Evolutionary conservation across 169 alveolate species (phyloP).

Genomic region (Cryptosporidium xiaoi): DNA sequence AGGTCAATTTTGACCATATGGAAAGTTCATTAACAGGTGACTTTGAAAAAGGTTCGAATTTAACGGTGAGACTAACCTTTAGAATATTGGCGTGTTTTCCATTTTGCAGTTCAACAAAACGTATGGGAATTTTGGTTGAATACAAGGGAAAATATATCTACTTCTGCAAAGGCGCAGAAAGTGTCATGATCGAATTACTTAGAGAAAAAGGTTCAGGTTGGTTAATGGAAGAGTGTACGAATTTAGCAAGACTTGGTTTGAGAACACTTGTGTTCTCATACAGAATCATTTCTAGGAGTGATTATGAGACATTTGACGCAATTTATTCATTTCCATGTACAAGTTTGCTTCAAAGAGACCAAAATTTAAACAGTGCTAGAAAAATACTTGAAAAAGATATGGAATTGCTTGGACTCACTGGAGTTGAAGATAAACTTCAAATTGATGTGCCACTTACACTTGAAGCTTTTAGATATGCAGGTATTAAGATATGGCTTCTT

Average conservation of each 20-base stretch:
- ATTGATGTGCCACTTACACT: conserved; percentile 92
- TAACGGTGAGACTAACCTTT: conserved; percentile 76
- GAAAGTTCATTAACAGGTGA: neutral
- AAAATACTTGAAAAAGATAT: conserved; percentile 85
- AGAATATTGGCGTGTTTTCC: conserved; percentile 94
- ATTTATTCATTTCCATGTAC: conserved; percentile 69
- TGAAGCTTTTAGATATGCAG: conserved; percentile 94
- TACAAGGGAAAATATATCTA: conserved; percentile 81
- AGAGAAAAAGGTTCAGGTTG: conserved; percentile 88
- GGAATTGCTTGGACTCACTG: conserved; percentile 93
- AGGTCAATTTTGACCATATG: neutral
- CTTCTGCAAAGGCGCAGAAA: conserved; percentile 94
- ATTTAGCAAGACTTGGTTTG: conserved; percentile 93
- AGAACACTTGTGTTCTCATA: conserved; percentile 95
- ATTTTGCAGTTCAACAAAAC: conserved; percentile 95
- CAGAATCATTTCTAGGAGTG: conserved; percentile 88
- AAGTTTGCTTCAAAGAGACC: conserved; percentile 77
- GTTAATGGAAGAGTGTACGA: conserved; percentile 90
- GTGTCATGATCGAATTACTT: conserved; percentile 89
- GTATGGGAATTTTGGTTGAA: conserved; percentile 97
- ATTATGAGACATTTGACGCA: conserved; percentile 82
- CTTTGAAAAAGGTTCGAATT: neutral
- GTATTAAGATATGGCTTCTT: conserved; percentile 97
- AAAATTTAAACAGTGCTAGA: conserved; percentile 76
- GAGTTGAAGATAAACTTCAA: conserved; percentile 97